phyloP scores from a whole-genome alignment of 106 monocot species.

The Chionographis japonica region DNA sequence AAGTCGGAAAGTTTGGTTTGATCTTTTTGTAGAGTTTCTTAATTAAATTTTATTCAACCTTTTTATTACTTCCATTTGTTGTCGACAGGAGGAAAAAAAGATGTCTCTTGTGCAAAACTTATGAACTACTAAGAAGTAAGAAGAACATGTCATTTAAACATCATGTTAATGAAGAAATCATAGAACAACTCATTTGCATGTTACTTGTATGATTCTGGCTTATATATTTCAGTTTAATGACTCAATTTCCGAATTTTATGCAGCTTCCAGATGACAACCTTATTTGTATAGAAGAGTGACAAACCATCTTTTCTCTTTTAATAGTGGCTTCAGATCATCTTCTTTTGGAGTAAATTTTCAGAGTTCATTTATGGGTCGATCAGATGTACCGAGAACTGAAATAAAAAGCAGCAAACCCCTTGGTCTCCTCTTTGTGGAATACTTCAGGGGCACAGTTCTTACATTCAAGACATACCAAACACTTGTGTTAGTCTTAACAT shows the following conservation, averaged over 20 bases:
- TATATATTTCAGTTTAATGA: not conserved
- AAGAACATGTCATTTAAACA: too few species aligned
- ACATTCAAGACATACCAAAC: slow-evolving; percentile 48
- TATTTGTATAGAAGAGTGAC: not conserved
- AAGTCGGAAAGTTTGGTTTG: too few species aligned
- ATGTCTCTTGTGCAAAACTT: too few species aligned
- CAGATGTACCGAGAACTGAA: slow-evolving; percentile 11
- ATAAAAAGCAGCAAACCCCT: slow-evolving; percentile 18
- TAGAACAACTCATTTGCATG: too few species aligned
- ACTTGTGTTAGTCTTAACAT: slow-evolving; percentile 54
- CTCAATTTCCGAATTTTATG: not conserved
- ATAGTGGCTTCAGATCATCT: not conserved
- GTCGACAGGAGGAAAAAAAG: too few species aligned
- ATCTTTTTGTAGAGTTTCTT: too few species aligned
- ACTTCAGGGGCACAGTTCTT: slow-evolving; percentile 13
- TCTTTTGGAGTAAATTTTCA: not conserved
- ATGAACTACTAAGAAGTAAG: too few species aligned
- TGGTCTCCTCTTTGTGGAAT: slow-evolving; percentile 24
- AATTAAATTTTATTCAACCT: too few species aligned
- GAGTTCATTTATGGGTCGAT: not conserved
- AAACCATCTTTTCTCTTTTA: not conserved
- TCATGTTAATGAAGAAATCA: too few species aligned
- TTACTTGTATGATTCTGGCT: not conserved
- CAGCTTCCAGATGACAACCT: too few species aligned
- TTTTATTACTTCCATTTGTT: too few species aligned